Evolutionary conservation across 2,329 filamentous ascomycete species (phyloP).

Genomic region (Cladosporium sphaerospermum): DNA sequence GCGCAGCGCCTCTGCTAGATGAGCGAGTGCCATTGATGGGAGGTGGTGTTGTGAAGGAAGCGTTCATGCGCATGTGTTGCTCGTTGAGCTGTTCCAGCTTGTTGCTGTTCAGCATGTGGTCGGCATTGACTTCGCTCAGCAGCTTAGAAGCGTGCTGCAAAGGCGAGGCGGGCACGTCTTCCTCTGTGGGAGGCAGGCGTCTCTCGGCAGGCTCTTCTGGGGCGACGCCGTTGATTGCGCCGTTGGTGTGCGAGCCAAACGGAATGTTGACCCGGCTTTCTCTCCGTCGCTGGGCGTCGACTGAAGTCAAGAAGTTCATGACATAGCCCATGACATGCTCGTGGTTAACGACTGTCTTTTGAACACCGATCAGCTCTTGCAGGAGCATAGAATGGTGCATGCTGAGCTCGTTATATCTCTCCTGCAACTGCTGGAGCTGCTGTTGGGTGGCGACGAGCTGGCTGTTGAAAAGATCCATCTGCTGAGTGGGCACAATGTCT

Average conservation of each 20-base stretch:
- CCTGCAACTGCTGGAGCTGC: conserved; percentile 81
- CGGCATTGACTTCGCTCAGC: conserved; percentile 58
- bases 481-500: conserved; percentile 71
- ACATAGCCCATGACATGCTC: conserved; percentile 66
- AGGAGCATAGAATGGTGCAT: conserved; percentile 59
- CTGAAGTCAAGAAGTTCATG: conserved; percentile 60
- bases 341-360: conserved; percentile 66
- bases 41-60: conserved; percentile 51
- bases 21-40: conserved; percentile 46
- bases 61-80: conserved; percentile 48
- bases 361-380: conserved; percentile 58
- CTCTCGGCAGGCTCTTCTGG: conserved; percentile 33
- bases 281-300: conserved; percentile 58
- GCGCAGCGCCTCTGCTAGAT: conserved; percentile 36
- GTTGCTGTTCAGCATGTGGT: conserved; percentile 57
- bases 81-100: conserved; percentile 61
- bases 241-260: conserved; percentile 29
- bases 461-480: conserved; percentile 82
- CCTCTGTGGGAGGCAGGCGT: conserved; percentile 39
- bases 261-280: conserved; percentile 49
- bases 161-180: conserved; percentile 61
- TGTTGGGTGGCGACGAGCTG: conserved; percentile 86
- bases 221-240: conserved; percentile 29
- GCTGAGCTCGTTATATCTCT: conserved; percentile 73
- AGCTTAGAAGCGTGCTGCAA: conserved; percentile 63